Base-by-base conservation (phyloP, 768 basidiomycete genomes). In the Lactifluus pinguis region DNA sequence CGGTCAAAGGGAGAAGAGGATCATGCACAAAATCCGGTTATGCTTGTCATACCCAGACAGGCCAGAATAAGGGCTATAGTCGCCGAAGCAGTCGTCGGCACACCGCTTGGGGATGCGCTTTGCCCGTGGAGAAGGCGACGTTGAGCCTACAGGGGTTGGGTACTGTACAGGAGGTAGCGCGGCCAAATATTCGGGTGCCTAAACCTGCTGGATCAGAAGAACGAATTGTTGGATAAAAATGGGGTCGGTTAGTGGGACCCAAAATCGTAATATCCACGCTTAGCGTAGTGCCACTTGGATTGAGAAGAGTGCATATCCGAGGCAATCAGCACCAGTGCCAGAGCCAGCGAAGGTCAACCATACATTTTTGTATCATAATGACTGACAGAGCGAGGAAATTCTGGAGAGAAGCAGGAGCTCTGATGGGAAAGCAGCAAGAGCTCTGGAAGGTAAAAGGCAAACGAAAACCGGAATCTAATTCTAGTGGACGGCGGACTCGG, bases 361-460 rank as follows among this genome's bases (percentile, higher is more conserved):
- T 94, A 95, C 0, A 88, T 83, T 47, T 92, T 84, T 0, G 88
- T 82, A 68, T 97, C 93, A 91, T 7, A 95, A 92, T 1, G 86
- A 83, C 86, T 89, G 25, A 25, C 25, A 25, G 25, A 93, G 7
- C 87, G 76, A 2, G 92, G 25, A 95, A 9, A 94, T 78, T 15
- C 88, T 83, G 6, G 87, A 82, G 17, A 95, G 77, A 6, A 1
- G 88, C 84, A 1, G 92, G 90, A 6, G 87, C 92, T 21, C 87
- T 81, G 63, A 14, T 87, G 83, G 38, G 84, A 80, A 41, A 89
- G 81, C 7, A 94, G 73, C 6, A 81, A 70, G 4, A 95, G 75
- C 51, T 93, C 73, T 11, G 74, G 63, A 15, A 93, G 75, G 68
- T 94, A 90, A 15, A 81, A 25, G 25, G 25, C 2, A 25, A 25